Evolutionary conservation across 305 asterid species (phyloP), one percentile per base, ranked within the genome.

Genomic region (Solanum hybrid): DNA sequence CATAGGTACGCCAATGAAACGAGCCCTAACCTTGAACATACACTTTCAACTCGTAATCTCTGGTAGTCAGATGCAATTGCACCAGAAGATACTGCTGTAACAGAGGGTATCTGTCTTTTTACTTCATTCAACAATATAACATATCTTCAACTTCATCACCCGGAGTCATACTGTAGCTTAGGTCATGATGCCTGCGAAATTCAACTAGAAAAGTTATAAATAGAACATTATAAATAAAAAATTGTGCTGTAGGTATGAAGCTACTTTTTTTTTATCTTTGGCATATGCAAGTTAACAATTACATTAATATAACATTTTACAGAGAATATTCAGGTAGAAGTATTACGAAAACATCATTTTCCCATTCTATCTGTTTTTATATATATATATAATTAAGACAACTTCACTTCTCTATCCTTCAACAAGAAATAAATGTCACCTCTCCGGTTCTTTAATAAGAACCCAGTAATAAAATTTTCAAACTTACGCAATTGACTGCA

Each of bases 91-190:
- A 97, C 99, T 72, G 98, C 99, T 13, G 94, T 91, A 78, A 96
- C 92, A 89, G 97, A 95, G 38, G 99, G 98, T 90, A 97, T 94
- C 91, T 93, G 93, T 85, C 92, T 90, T 94, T 97, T 95, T 76
- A 97, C 98, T 94, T 97, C 99, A 89, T 93, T 93, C 90, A 97
- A 93, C 88, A 97, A 94, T 91, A 95, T 90, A 79, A 92, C 99
- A 97, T 94, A 92, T 97, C 99, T 94, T 97, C 99, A 90, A 97
- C 99, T 92, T 97, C 99, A 94, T 97, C 99, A 78, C 99, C 99
- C 89, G 97, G 95, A 86, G 99, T 97, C 93, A 92, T 87, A 42
- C 90, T 93, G 93, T 97, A 97, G 94, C 93, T 97, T 89, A 97
- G 99, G 89, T 92, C 95, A 79, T 93, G 93, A 92, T 95, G 91